These are phyloP conservation scores for Filosporella fistucella DNA, from an alignment of 495 filamentous ascomycete species.

Conservation along the genomic window DNA sequence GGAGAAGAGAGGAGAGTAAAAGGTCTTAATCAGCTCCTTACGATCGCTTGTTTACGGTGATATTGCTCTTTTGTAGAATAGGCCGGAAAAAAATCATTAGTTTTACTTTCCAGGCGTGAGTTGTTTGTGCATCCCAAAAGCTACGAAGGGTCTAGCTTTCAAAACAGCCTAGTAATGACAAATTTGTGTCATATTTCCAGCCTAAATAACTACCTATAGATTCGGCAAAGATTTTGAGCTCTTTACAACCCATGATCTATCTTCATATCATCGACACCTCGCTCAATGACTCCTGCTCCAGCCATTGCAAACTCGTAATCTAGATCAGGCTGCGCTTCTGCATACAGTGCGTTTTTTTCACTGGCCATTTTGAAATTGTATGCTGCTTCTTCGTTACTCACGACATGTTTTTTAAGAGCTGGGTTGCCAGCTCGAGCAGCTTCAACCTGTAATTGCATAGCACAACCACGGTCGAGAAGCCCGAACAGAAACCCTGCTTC, in stretches of 20 bases:
- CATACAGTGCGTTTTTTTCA: constrained; percentile 36
- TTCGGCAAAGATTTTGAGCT: background rate
- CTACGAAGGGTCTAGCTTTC: too few species aligned
- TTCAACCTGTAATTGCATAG: constrained; percentile 44
- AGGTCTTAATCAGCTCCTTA: too few species aligned
- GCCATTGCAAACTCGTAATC: constrained; percentile 41
- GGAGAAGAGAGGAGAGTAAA: too few species aligned
- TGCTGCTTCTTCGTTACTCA: constrained; percentile 46
- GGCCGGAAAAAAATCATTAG: too few species aligned
- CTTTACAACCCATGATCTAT: constrained; percentile 18
- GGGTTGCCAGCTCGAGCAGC: constrained; percentile 36
- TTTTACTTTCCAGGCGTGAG: too few species aligned
- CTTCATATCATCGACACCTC: constrained; percentile 32
- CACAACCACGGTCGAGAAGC: constrained; percentile 44
- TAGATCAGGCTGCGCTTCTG: constrained; percentile 41
- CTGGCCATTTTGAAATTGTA: constrained; percentile 49
- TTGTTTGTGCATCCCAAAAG: too few species aligned
- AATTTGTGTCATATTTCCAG: too few species aligned
- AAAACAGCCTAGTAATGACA: too few species aligned
- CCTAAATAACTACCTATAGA: background rate
- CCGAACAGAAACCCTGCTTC: constrained; percentile 51
- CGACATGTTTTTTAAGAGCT: constrained; percentile 32
- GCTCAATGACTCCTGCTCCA: constrained; percentile 33
- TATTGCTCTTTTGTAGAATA: too few species aligned
- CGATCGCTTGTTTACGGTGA: too few species aligned